Conservation (phyloP, 345 rosid genomes). For the Hypericum perforatum region DNA sequence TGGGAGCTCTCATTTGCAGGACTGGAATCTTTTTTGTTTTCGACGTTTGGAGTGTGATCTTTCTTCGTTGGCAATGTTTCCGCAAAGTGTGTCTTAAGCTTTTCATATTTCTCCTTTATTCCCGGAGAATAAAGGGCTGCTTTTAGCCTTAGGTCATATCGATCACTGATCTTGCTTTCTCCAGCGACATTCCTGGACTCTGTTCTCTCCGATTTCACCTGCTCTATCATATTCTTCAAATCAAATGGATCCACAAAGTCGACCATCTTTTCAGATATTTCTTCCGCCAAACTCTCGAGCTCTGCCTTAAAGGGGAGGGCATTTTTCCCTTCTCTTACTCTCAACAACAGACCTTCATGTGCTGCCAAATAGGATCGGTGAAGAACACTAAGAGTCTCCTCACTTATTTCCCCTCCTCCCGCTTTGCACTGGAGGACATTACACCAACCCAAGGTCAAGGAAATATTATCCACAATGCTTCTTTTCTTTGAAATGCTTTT, state of each 20-base stretch:
- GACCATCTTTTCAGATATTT: slow-evolving; percentile 45
- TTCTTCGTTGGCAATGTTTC: slow-evolving; percentile 26
- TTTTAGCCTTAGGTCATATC: slow-evolving; percentile 42
- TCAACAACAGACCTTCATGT: no score
- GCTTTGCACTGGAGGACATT: slow-evolving; percentile 30
- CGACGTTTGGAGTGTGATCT: slow-evolving; percentile 20
- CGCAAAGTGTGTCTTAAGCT: slow-evolving; percentile 37
- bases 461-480: slow-evolving; percentile 27
- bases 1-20: slow-evolving; percentile 8
- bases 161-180: slow-evolving; percentile 42
- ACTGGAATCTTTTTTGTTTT: slow-evolving; percentile 22
- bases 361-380: no score
- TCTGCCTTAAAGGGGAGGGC: slow-evolving; percentile 26
- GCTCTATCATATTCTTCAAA: slow-evolving; percentile 47
- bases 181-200: slow-evolving; percentile 39
- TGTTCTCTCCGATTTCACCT: slow-evolving; percentile 50
- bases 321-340: no score
- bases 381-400: slow-evolving; percentile 13
- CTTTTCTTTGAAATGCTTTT: slow-evolving; percentile 24
- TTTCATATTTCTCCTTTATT: slow-evolving; percentile 45
- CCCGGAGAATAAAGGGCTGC: slow-evolving; percentile 46
- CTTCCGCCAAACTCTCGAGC: slow-evolving; percentile 40
- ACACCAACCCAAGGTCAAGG: slow-evolving; percentile 53
- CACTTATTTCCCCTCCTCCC: slow-evolving; percentile 21
- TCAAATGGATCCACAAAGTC: slow-evolving; percentile 41